phyloP scores from a whole-genome alignment of 768 basidiomycete species.

The Serendipita indica region DNA sequence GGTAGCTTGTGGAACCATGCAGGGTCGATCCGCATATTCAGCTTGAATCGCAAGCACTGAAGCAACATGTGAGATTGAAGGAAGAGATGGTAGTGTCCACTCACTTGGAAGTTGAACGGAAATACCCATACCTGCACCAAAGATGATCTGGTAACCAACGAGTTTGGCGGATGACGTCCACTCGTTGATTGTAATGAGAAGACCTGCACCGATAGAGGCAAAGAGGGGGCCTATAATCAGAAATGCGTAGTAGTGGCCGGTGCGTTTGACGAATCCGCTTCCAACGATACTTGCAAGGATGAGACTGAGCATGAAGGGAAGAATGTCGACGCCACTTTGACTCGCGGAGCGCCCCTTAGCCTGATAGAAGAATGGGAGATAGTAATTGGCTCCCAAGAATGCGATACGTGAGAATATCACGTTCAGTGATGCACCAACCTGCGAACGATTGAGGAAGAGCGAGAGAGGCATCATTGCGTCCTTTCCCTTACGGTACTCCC shows the following conservation, averaged over 20 bases:
- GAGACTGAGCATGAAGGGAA: conserved; percentile 22
- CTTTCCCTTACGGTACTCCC: conserved; percentile 23
- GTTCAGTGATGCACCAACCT: conserved; percentile 19
- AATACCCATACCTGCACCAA: conserved; percentile 25
- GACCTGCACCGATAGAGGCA: conserved; percentile 23
- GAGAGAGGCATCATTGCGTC: conserved; percentile 24
- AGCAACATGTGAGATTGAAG: conserved; percentile 16
- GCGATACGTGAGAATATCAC: conserved; percentile 17
- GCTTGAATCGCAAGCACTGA: conserved; percentile 27
- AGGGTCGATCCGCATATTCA: conserved; percentile 21
- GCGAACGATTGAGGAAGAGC: conserved; percentile 20
- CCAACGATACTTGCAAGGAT: conserved; percentile 18
- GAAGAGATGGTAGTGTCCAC: neutral
- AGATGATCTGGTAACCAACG: conserved; percentile 25
- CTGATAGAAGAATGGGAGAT: conserved; percentile 17
- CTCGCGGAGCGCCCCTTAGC: conserved; percentile 22
- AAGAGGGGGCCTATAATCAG: conserved; percentile 24
- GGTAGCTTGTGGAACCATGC: conserved; percentile 24
- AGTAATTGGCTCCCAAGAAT: neutral
- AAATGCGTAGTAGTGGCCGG: conserved; percentile 25
- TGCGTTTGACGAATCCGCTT: conserved; percentile 20
- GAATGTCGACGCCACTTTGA: conserved; percentile 22
- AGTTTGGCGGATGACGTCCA: conserved; percentile 17
- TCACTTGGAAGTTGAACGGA: conserved; percentile 10
- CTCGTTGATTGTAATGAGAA: conserved; percentile 24